Conservation (phyloP, 2,329 filamentous ascomycete genomes). For the Pestalotiopsis sp. region DNA sequence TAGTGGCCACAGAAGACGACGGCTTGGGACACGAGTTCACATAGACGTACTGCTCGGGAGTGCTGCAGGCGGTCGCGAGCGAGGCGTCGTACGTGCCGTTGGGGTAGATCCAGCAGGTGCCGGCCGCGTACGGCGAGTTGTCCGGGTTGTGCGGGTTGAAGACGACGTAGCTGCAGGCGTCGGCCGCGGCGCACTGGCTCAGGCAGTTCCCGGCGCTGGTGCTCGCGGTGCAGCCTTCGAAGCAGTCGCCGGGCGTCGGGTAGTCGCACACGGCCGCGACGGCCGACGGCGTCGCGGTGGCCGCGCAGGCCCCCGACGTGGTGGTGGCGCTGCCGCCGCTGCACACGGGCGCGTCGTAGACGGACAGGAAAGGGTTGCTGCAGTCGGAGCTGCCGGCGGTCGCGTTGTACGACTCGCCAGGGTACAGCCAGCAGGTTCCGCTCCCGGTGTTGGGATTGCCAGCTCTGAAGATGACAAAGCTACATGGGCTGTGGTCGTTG, state of each 20-base stretch:
- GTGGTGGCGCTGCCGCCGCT: conserved; percentile 1
- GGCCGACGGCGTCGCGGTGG: not conserved
- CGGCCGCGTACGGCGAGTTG: not conserved
- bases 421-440: conserved; percentile 3
- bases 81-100: not conserved
- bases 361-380: not conserved
- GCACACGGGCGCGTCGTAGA: not conserved
- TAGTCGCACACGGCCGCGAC: not conserved
- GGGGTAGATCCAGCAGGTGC: not conserved
- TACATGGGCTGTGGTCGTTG: not conserved
- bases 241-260: not conserved
- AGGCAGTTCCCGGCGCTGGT: not conserved
- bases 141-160: not conserved
- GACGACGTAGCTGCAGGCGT: conserved; percentile 1
- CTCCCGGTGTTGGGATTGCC: not conserved
- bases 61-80: not conserved
- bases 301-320: not conserved
- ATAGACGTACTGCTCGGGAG: not conserved
- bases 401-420: not conserved
- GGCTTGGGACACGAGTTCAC: not conserved
- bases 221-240: not conserved
- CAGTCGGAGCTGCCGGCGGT: not conserved
- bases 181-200: not conserved
- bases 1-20: not conserved
- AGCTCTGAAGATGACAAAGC: not conserved